Evolutionary conservation across 352 stramenopile species (phyloP), one percentile per base, ranked within the genome.

Genomic region (Globisporangium middletonii): DNA sequence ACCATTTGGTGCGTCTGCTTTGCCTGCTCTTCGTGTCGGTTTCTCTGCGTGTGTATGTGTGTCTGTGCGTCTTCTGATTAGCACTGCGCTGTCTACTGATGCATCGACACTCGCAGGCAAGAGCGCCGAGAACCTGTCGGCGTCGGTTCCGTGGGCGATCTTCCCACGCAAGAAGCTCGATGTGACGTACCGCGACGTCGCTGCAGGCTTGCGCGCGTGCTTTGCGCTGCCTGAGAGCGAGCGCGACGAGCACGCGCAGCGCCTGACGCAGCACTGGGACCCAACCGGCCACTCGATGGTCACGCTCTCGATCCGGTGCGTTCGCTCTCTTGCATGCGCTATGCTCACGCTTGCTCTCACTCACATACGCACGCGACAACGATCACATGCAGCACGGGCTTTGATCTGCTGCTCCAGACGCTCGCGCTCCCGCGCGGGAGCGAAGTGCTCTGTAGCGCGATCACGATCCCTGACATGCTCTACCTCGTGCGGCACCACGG

Each of bases 391-490:
- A 94, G 85, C 12, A 94, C 85, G 44, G 85, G 77, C 1, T 92
- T 94, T 61, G 85, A 94, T 56, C 67, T 92, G 48, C 59, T 94
- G 37, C 57, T 94, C 43, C 76, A 90, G 62, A 87, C 83, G 37
- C 73, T 92, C 28, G 72, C 82, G 54, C 71, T 92, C n/a, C 80
- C 82, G 7, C 44, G 37, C 26, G 80, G 79, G 16, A 88, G 69
- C 54, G 75, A 92, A 56, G 76, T 94, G 47, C 67, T 94, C 18
- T 90, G 83, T 60, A 89, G 75, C 65, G 82, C 85, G 28, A 83
- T 94, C 42, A 94, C 85, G 8, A 94, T 94, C 62, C 80, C 82
- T 0, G 85, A 94, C 60, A 92, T 94, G 85, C 68, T 94, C 48
- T 83, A 92, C 63, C 63, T 92, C 35, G 60, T 92, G 48, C 65